phyloP scores from a whole-genome alignment of 2,329 filamentous ascomycete species.

The Thyridium curvatum region DNA sequence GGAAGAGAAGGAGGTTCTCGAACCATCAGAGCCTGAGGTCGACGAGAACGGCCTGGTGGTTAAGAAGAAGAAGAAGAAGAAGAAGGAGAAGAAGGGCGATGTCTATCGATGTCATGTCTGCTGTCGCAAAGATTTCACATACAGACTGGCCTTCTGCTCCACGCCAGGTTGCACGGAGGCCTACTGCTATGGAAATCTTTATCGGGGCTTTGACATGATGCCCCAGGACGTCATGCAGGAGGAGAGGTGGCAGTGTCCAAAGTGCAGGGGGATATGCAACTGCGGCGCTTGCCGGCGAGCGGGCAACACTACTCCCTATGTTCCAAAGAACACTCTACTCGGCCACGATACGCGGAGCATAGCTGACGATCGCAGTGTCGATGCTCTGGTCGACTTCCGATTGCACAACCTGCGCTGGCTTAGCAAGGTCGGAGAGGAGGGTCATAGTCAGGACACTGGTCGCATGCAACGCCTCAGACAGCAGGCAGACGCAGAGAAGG shows the following conservation, averaged over 20 bases:
- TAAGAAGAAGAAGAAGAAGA: slow-evolving; percentile 58
- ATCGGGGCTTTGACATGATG: slow-evolving; percentile 84
- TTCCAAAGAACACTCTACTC: slow-evolving; percentile 79
- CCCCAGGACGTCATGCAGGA: slow-evolving; percentile 77
- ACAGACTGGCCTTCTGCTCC: slow-evolving; percentile 79
- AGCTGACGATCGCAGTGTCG: slow-evolving; percentile 85
- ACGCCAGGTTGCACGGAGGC: slow-evolving; percentile 61
- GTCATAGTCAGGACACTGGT: slow-evolving; percentile 49
- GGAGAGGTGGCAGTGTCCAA: slow-evolving; percentile 81
- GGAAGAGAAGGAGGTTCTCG: slow-evolving; percentile 40
- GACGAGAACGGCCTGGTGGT: slow-evolving; percentile 57
- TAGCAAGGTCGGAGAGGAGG: slow-evolving; percentile 50
- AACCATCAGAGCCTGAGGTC: slow-evolving; percentile 45
- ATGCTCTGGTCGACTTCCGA: slow-evolving; percentile 85
- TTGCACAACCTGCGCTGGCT: slow-evolving; percentile 85
- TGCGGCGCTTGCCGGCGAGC: slow-evolving; percentile 69
- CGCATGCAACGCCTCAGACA: slow-evolving; percentile 51
- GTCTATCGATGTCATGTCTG: slow-evolving; percentile 74
- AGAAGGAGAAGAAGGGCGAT: slow-evolving; percentile 48
- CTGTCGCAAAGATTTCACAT: slow-evolving; percentile 69
- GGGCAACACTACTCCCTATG: slow-evolving; percentile 67
- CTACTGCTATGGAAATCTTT: slow-evolving; percentile 93
- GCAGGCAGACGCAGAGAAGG: slow-evolving; percentile 52
- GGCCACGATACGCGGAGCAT: slow-evolving; percentile 88
- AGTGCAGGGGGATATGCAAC: slow-evolving; percentile 80